Conservation (phyloP, 352 stramenopile genomes). For the Phytophthora parvispora region DNA sequence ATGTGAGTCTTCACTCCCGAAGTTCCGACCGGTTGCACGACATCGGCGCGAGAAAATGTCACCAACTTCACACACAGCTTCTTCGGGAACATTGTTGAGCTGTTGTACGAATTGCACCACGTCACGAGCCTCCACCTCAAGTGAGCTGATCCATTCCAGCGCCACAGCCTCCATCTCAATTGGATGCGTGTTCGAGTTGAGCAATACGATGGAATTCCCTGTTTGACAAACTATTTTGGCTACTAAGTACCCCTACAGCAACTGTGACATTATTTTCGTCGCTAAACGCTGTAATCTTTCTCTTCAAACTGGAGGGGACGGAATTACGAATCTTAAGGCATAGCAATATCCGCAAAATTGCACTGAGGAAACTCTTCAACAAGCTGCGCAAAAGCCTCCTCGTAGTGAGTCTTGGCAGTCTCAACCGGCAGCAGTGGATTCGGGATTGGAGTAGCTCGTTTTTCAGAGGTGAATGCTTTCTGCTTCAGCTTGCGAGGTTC, state of each 20-base stretch:
- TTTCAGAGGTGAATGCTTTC: neutral
- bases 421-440: slow-evolving; percentile 2
- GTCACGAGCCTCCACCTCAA: slow-evolving; percentile 37
- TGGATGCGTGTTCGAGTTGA: too few relatives aligned
- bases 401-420: neutral
- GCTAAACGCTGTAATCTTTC: neutral
- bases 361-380: neutral
- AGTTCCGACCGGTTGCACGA: neutral
- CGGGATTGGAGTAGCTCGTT: neutral
- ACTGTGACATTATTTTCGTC: neutral
- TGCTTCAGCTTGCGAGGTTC: neutral
- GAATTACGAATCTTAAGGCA: too few relatives aligned
- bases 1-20: slow-evolving; percentile 3
- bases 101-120: slow-evolving; percentile 62
- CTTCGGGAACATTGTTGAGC: slow-evolving; percentile 46
- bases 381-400: neutral
- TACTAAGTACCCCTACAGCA: neutral
- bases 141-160: slow-evolving; percentile 55
- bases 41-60: slow-evolving; percentile 35
- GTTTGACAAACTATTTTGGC: slow-evolving; percentile 19
- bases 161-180: slow-evolving; percentile 51
- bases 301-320: too few relatives aligned
- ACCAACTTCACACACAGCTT: slow-evolving; percentile 67
- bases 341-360: neutral
- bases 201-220: too few relatives aligned